Base-by-base conservation (phyloP, 169 alveolate genomes). In the Plasmodium adleri region DNA sequence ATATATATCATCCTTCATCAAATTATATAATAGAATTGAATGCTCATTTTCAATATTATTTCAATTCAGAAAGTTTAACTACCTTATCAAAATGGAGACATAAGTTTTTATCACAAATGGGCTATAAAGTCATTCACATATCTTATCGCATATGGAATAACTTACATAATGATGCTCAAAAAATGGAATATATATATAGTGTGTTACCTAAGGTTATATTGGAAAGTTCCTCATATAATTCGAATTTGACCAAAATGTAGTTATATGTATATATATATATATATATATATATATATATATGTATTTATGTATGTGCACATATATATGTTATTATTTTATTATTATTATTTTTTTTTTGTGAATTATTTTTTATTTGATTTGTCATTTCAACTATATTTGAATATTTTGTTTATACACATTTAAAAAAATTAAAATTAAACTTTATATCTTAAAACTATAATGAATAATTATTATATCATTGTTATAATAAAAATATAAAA, bases 101-200 rank as follows among this genome's bases (percentile, higher is more conserved):
- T 63, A 94, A 94, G 24, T 68, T 94, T 68, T 88, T 94, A 49
- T 56, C 91, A 4, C 95, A 73, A 20, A 94, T 94, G 96, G 96
- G 96, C 13, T 94, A 87, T 83, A 88, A 89, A 15, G 85, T 94
- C 67, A 68, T 94, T 39, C 93, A 90, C 83, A 88, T 94, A 62
- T 94, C 96, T 6, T 88, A 92, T 59, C 39, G 88, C 32, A 85
- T 93, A 93, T 94, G 96, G 96, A 90, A 72, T 28, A 88, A 68
- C 71, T 85, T 94, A 80, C 93, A 60, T 32, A 71, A 78, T 26
- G 95, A 94, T 88, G 74, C 86, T 22, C 90, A 83, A 76, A 94
- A 90, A 73, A 88, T 59, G 17, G 92, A 72, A 63, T 80, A 92
- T 15, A 70, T 94, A 17, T 47, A 47, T 24, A 59, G 56, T 22